Conservation (phyloP, 2,329 filamentous ascomycete genomes). For the Tolypocladium guangdongense region DNA sequence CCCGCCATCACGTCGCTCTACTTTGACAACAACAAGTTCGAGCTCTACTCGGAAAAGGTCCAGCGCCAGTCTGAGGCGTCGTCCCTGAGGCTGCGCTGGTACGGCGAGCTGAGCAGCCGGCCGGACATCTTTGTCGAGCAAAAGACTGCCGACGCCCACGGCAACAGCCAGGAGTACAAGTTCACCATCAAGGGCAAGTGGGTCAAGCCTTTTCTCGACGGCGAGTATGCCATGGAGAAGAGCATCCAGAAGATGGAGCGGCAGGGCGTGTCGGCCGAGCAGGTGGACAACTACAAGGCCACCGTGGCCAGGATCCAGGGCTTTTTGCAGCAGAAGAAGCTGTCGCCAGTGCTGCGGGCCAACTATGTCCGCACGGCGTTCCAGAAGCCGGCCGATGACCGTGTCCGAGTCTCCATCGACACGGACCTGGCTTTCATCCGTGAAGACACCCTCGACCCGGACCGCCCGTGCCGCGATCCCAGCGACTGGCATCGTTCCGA, state of each 20-base stretch:
- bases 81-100: slow-evolving; percentile 84
- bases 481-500: slow-evolving; percentile 85
- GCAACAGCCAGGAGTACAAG: slow-evolving; percentile 66
- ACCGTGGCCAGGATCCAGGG: slow-evolving; percentile 68
- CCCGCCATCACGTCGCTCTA: slow-evolving; percentile 93
- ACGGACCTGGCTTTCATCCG: slow-evolving; percentile 83
- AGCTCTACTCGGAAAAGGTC: slow-evolving; percentile 78
- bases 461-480: slow-evolving; percentile 81
- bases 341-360: slow-evolving; percentile 78
- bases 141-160: slow-evolving; percentile 70
- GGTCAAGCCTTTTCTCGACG: slow-evolving; percentile 74
- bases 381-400: slow-evolving; percentile 87
- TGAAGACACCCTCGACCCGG: slow-evolving; percentile 63
- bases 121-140: slow-evolving; percentile 82
- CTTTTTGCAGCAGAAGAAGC: slow-evolving; percentile 64
- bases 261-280: slow-evolving; percentile 53
- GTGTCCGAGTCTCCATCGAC: slow-evolving; percentile 85
- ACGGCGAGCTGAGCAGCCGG: slow-evolving; percentile 67
- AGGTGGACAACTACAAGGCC: slow-evolving; percentile 58
- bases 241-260: slow-evolving; percentile 77
- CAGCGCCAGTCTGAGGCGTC: slow-evolving; percentile 63
- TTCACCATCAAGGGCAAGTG: slow-evolving; percentile 93
- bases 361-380: slow-evolving; percentile 94
- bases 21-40: slow-evolving; percentile 81
- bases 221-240: slow-evolving; percentile 88